phyloP scores from a whole-genome alignment of 2,329 filamentous ascomycete genomes.

The Neofusicoccum cordaticola region DNA sequence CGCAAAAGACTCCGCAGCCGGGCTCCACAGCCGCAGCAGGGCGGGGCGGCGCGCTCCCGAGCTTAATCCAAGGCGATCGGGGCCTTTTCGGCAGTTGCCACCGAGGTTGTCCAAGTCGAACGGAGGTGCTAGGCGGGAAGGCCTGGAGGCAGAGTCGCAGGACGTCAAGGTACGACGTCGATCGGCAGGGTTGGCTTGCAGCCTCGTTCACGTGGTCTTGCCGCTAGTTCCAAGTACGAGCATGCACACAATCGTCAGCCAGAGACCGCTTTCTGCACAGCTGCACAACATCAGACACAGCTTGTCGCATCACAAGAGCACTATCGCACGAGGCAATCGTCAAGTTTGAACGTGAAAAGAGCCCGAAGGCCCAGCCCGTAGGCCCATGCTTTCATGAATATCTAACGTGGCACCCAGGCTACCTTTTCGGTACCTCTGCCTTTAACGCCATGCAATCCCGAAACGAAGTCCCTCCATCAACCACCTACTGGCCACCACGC shows the following conservation, averaged over 20 bases:
- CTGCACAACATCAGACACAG: too few species aligned
- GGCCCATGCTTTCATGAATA: conserved; percentile 8
- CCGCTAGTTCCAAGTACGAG: neutral
- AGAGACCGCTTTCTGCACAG: too few species aligned
- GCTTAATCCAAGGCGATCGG: neutral
- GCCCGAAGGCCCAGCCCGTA: conserved; percentile 12
- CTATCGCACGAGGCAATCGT: neutral
- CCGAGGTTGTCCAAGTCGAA: neutral
- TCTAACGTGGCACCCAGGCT: conserved; percentile 7
- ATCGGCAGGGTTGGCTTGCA: too few species aligned
- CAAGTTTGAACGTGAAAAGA: neutral
- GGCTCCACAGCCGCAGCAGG: neutral
- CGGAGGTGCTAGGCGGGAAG: neutral
- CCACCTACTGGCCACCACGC: conserved; percentile 45
- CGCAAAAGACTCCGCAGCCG: neutral
- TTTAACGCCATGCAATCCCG: conserved; percentile 9
- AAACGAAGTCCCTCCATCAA: neutral
- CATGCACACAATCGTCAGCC: too few species aligned
- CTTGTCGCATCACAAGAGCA: neutral
- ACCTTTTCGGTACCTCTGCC: neutral
- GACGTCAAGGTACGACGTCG: neutral
- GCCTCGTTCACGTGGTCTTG: too few species aligned
- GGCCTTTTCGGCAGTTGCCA: neutral
- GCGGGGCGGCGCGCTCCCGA: conserved; percentile 4
- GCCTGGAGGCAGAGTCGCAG: neutral